These are phyloP conservation scores for Diaporthe sp. DNA, from an alignment of 2,329 filamentous ascomycete genomes.

Conservation along the genomic window DNA sequence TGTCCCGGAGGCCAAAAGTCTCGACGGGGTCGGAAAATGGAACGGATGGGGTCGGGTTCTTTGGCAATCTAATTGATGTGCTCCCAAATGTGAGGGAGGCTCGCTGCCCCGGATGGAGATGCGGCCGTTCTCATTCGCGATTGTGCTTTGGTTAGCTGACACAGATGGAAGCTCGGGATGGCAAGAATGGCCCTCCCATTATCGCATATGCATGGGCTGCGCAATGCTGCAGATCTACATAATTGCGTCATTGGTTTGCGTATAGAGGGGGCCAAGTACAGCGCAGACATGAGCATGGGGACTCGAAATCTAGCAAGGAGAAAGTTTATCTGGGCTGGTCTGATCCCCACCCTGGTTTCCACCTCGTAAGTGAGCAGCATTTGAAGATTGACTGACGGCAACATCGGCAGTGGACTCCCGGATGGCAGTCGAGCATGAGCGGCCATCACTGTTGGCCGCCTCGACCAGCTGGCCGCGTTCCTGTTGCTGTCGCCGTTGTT, in stretches of 20 bases:
- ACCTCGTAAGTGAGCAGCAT: not conserved
- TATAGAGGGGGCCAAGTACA: not conserved
- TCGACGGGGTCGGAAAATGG: not conserved
- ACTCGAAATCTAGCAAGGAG: not conserved
- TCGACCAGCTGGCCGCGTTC: not conserved
- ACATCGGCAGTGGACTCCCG: not conserved
- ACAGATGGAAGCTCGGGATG: constrained; percentile 9
- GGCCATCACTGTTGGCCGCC: not conserved
- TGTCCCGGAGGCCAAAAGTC: not conserved
- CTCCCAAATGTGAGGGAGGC: not conserved
- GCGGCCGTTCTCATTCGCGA: not conserved
- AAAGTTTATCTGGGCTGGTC: constrained; percentile 15
- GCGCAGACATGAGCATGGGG: not conserved
- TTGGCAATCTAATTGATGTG: not conserved
- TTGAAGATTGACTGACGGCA: not conserved
- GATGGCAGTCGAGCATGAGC: not conserved
- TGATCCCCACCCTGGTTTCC: constrained; percentile 1
- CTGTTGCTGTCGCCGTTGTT: not conserved
- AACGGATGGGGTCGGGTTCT: not conserved
- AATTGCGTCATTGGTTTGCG: constrained; percentile 30
- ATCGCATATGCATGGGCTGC: constrained; percentile 4
- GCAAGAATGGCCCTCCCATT: not conserved
- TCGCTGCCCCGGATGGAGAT: not conserved
- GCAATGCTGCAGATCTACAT: constrained; percentile 16
- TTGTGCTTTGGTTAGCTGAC: not conserved